A percentile compares a stretch with the other conserved stretches of the same genome.
Evolutionary conservation across 1,139 yeast species (phyloP).

Genomic region (Schwanniomyces etchellsii): DNA sequence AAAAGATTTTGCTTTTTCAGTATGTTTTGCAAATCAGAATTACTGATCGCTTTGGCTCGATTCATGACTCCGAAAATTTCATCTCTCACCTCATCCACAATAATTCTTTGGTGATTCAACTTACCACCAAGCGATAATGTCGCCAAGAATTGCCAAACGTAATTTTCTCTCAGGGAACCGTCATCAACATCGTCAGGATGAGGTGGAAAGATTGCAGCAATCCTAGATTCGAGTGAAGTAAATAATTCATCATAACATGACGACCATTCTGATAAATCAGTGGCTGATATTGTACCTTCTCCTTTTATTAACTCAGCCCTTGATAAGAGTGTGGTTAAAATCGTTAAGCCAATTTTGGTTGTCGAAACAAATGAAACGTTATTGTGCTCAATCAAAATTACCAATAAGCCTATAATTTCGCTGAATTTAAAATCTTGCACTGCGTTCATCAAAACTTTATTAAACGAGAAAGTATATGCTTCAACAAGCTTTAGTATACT

Average conservation of each 20-base stretch:
- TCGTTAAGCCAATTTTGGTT: slow-evolving; percentile 81
- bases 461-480: slow-evolving; percentile 73
- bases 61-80: slow-evolving; percentile 88
- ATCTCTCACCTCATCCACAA: slow-evolving; percentile 92
- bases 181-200: slow-evolving; percentile 51
- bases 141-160: slow-evolving; percentile 97
- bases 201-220: slow-evolving; percentile 81
- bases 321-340: slow-evolving; percentile 82
- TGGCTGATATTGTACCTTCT: slow-evolving; percentile 59
- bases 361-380: slow-evolving; percentile 70
- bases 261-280: slow-evolving; percentile 69
- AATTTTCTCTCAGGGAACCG: slow-evolving; percentile 54
- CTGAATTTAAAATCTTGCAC: slow-evolving; percentile 78
- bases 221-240: slow-evolving; percentile 71
- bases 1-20: slow-evolving; percentile 61
- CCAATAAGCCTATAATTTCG: slow-evolving; percentile 78
- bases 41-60: slow-evolving; percentile 66
- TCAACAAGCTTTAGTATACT: slow-evolving; percentile 64
- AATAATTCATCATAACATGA: slow-evolving; percentile 79
- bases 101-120: slow-evolving; percentile 86
- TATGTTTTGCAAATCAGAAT: slow-evolving; percentile 47
- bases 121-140: slow-evolving; percentile 90
- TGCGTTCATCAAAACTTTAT: slow-evolving; percentile 81
- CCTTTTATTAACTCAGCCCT: slow-evolving; percentile 92
- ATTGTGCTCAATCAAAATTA: slow-evolving; percentile 67